Percentiles rank a stretch among this genome's conserved stretches.
Conservation (phyloP, 139 green algal genomes). For the Chlamydomonas incerta region DNA sequence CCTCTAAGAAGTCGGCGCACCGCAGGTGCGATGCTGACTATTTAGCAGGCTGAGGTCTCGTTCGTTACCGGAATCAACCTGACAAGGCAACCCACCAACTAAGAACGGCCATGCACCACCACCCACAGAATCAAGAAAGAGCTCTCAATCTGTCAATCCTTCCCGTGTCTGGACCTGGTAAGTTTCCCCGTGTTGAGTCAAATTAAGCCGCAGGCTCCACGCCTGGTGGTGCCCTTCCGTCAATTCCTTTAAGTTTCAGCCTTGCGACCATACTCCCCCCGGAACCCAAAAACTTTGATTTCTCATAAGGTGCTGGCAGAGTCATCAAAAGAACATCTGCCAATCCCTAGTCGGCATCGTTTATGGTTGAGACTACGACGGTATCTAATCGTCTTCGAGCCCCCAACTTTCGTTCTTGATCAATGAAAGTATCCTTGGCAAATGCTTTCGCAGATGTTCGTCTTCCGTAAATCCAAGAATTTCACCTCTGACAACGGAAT, state of each 20-base stretch:
- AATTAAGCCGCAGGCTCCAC: slow-evolving; percentile 97
- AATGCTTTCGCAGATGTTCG: slow-evolving; percentile 86
- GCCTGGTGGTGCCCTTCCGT: slow-evolving; percentile 95
- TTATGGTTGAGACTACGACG: slow-evolving; percentile 99
- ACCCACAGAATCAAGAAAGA: slow-evolving; percentile 96
- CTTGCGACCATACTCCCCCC: slow-evolving; percentile 57
- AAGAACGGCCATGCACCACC: slow-evolving; percentile 80
- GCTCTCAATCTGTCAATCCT: slow-evolving; percentile 97
- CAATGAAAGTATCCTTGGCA: slow-evolving; percentile 99
- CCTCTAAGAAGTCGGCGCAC: slow-evolving; percentile 93
- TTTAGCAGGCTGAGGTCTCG: slow-evolving; percentile 98
- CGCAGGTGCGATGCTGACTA: slow-evolving; percentile 85
- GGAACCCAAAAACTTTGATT: slow-evolving; percentile 96
- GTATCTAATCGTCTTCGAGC: slow-evolving; percentile 99
- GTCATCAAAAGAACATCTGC: slow-evolving; percentile 96
- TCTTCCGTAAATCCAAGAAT: slow-evolving; percentile 99
- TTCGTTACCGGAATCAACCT: slow-evolving; percentile 98
- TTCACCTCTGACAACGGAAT: slow-evolving; percentile 99
- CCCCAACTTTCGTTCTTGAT: slow-evolving; percentile 99
- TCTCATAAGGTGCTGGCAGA: slow-evolving; percentile 98
- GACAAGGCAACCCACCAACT: slow-evolving; percentile 96
- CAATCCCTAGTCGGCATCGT: slow-evolving; percentile 99
- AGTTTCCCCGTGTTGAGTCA: slow-evolving; percentile 97
- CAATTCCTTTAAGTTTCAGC: slow-evolving; percentile 93
- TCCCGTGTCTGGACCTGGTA: slow-evolving; percentile 96